Evolutionary conservation across 208 protist species (phyloP).

Genomic region (Trypanosoma caninum): DNA sequence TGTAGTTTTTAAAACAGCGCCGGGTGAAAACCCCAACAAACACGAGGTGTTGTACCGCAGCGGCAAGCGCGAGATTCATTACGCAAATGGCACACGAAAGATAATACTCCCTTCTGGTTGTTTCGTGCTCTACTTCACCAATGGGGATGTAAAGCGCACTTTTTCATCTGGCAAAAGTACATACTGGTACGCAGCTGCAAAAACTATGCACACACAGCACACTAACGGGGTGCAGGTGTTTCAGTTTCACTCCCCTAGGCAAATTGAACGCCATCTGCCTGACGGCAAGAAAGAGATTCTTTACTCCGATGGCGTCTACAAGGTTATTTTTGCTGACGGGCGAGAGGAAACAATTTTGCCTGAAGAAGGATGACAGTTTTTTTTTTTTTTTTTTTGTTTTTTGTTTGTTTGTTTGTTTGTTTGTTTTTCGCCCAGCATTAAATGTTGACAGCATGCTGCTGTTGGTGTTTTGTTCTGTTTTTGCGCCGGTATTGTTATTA

Average conservation of each 20-base stretch:
- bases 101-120: slow-evolving; percentile 79
- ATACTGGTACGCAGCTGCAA: slow-evolving; percentile 91
- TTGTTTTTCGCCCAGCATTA: slow-evolving; percentile 23
- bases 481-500: background rate
- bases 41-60: slow-evolving; percentile 83
- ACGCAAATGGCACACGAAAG: slow-evolving; percentile 92
- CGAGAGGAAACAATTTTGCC: slow-evolving; percentile 82
- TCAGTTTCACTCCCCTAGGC: slow-evolving; percentile 85
- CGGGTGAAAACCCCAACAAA: slow-evolving; percentile 87
- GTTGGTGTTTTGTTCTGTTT: slow-evolving; percentile 13
- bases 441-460: slow-evolving; percentile 19
- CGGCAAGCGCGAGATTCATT: slow-evolving; percentile 89
- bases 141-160: slow-evolving; percentile 91
- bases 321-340: slow-evolving; percentile 74
- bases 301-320: slow-evolving; percentile 93
- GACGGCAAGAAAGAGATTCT: slow-evolving; percentile 92
- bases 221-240: slow-evolving; percentile 86
- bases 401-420: slow-evolving; percentile 6
- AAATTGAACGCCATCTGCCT: slow-evolving; percentile 87
- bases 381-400: background rate
- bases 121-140: slow-evolving; percentile 86
- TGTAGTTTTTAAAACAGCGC: slow-evolving; percentile 63
- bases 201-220: slow-evolving; percentile 91
- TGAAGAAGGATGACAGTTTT: slow-evolving; percentile 20
- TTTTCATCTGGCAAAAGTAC: slow-evolving; percentile 84